phyloP scores from a whole-genome alignment of 257 asterid genomes.

The Vinca minor region DNA sequence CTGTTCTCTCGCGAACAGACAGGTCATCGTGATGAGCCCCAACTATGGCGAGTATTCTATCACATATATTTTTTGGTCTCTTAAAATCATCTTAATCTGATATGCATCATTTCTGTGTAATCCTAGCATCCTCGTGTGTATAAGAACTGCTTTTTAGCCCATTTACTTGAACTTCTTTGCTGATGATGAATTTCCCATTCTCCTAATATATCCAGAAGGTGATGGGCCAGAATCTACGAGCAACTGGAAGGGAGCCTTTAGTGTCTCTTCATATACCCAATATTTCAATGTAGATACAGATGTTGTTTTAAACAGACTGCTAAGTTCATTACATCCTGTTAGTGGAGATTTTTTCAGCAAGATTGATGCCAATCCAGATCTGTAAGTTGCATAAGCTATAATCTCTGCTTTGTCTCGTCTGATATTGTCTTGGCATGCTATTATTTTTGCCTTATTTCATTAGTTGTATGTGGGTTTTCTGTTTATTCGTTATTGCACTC shows the following conservation, averaged over 20 bases:
- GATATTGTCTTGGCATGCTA: no score
- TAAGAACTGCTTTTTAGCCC: no score
- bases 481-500: no score
- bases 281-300: slow-evolving; percentile 93
- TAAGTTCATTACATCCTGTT: slow-evolving; percentile 73
- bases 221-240: slow-evolving; percentile 55
- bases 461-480: no score
- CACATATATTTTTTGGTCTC: no score
- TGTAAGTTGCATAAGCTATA: slow-evolving; percentile 46
- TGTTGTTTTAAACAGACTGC: slow-evolving; percentile 74
- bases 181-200: slow-evolving; percentile 8
- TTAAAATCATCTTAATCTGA: no score
- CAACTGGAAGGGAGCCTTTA: slow-evolving; percentile 77
- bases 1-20: no score
- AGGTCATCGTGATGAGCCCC: no score
- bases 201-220: slow-evolving; percentile 43
- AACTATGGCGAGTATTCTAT: no score
- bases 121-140: no score
- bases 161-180: not conserved
- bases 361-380: slow-evolving; percentile 94
- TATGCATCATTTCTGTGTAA: not conserved
- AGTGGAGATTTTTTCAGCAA: slow-evolving; percentile 81
- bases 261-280: slow-evolving; percentile 71
- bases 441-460: no score
- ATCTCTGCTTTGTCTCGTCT: no score